Evolutionary conservation across 306 rosid genomes (phyloP).

Genomic region (Mimosa bimucronata): DNA sequence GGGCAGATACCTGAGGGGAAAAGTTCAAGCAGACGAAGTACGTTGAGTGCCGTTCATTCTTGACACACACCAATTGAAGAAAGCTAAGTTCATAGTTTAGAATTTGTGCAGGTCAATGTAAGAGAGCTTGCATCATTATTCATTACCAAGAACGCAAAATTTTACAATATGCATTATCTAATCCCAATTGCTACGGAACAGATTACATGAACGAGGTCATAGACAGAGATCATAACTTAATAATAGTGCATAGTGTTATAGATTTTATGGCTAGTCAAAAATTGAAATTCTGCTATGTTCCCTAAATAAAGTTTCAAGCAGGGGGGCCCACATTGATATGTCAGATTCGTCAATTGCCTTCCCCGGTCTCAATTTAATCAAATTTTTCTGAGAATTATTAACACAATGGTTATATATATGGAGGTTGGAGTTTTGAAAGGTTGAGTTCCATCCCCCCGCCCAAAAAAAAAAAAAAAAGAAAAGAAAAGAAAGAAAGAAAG

Average conservation of each 20-base stretch:
- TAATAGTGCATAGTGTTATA: not conserved
- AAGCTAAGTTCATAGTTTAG: not conserved
- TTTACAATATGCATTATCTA: not conserved
- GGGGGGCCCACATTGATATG: not conserved
- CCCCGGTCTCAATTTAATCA: not conserved
- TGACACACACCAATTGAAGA: not conserved
- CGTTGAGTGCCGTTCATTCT: not conserved
- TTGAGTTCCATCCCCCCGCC: not conserved
- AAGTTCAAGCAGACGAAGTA: not conserved
- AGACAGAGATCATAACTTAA: not conserved
- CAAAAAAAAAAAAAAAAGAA: not conserved
- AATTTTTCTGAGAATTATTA: not conserved
- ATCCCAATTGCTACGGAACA: not conserved
- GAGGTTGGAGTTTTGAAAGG: not conserved
- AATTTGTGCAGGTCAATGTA: not conserved
- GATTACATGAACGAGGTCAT: not conserved
- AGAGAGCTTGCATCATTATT: not conserved
- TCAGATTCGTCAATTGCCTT: not conserved
- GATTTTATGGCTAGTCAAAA: not conserved
- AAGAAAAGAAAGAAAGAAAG: no score
- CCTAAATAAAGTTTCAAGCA: not conserved
- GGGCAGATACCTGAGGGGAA: slow-evolving; percentile 72
- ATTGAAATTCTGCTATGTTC: not conserved
- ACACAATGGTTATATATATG: not conserved
- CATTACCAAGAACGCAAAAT: not conserved